phyloP scores from a whole-genome alignment of 202 grass and related monocot species.

The Carex sylvatica region DNA sequence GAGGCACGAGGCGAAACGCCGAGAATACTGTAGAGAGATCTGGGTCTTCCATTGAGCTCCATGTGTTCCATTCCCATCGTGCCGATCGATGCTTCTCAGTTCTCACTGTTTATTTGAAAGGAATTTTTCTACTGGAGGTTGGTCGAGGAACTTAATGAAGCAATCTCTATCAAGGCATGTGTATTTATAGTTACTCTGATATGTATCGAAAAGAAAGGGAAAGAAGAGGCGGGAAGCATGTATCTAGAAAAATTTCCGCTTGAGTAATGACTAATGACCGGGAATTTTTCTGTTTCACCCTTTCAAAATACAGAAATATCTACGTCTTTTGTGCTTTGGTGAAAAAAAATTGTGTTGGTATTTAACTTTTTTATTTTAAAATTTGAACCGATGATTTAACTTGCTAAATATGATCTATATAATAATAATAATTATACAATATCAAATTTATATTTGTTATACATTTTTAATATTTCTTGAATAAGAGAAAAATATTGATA shows the following conservation, averaged over 20 bases:
- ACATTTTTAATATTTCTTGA: too few species aligned
- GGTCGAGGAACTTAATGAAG: not conserved
- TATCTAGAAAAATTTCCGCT: not conserved
- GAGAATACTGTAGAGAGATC: slow-evolving; percentile 35
- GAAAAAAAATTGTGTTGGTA: too few species aligned
- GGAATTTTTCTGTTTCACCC: not conserved
- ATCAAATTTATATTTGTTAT: too few species aligned
- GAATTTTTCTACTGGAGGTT: not conserved
- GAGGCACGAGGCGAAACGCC: slow-evolving; percentile 32
- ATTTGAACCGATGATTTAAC: too few species aligned
- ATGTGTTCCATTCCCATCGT: not conserved
- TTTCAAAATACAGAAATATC: not conserved
- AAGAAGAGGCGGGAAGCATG: not conserved
- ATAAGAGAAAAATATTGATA: too few species aligned
- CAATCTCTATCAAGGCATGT: not conserved
- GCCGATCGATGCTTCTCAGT: not conserved
- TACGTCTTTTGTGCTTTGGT: too few species aligned
- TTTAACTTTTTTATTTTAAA: too few species aligned
- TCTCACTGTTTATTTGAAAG: not conserved
- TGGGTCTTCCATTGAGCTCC: not conserved
- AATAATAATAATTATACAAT: too few species aligned
- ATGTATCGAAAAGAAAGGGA: too few species aligned
- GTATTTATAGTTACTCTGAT: not conserved
- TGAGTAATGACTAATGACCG: not conserved
- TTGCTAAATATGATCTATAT: too few species aligned